Evolutionary conservation across 495 filamentous ascomycete species (phyloP), one percentile per base, ranked within the genome.

Genomic region (Penicillium cinerascens): DNA sequence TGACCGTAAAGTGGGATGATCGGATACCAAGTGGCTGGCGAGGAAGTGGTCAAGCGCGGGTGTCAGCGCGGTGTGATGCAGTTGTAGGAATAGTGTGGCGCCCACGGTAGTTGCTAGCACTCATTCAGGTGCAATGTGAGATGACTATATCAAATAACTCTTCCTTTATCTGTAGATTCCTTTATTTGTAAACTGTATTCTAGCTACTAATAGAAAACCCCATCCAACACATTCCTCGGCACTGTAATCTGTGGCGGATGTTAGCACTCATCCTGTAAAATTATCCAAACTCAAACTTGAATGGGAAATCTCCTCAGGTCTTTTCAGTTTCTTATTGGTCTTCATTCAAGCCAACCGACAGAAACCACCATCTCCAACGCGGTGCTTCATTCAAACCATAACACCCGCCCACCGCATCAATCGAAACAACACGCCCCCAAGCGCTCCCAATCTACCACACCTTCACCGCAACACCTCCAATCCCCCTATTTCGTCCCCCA

Each of bases 271-370:
- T 59, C 35, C 22, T 51, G 49, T 46, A 36, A 33, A 36, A 2
- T 21, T 4, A 23, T 21, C 43, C 9, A 11, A 10, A 18, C 16
- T n/a, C 6, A 29, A 48, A 40, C 39, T 25, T 6, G 9, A 25
- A 48, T 43, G 9, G 11, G 15, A 11, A 42, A 18, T 72, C 69
- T 76, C 71, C 79, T 82, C 80, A 82, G 80, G 68, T 79, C 79
- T 82, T 82, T 82, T 80, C 76, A 80, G 73, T 82, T 74, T 73
- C 63, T 58, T 54, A 58, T 66, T 58, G 63, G 64, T 76, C 78
- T 58, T 81, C 77, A 81, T 74, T 42, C 73, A 59, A 50, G 50
- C 42, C 52, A 53, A 54, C 29, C 69, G 64, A 60, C 44, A 33
- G 42, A 56, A 46, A 52, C 54, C 60, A 60, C 48, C 69, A 52